Percentiles rank a stretch among this genome's conserved stretches.
phyloP scores from a whole-genome alignment of 1,284 basidiomycete genomes.

The Sanghuangporus sanghuang region DNA sequence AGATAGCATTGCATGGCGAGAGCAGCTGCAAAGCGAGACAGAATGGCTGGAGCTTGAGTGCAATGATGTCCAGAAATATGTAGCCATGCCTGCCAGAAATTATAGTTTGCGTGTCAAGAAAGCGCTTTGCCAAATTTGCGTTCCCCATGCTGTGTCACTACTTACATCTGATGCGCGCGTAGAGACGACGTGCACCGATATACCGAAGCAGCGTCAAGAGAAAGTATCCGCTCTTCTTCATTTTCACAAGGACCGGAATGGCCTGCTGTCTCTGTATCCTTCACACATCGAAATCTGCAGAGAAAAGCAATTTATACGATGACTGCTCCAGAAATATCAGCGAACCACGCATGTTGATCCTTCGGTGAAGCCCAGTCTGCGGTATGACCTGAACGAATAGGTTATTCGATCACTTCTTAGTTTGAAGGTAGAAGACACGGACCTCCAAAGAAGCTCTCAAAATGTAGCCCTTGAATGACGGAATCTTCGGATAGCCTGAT shows the following conservation, averaged over 20 bases:
- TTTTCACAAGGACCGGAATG: too few species aligned
- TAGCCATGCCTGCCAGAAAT: not conserved
- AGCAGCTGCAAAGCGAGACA: not conserved
- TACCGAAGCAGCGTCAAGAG: too few species aligned
- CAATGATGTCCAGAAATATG: not conserved
- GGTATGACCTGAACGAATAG: conserved; percentile 24
- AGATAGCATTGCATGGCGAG: not conserved
- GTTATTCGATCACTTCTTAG: not conserved
- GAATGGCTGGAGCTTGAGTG: not conserved
- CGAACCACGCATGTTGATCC: conserved; percentile 41
- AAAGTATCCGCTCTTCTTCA: too few species aligned
- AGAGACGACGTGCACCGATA: too few species aligned
- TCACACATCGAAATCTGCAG: too few species aligned
- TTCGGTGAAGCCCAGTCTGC: conserved; percentile 36
- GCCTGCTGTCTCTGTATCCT: not conserved
- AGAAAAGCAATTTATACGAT: conserved; percentile 8
- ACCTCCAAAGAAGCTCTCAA: conserved; percentile 39
- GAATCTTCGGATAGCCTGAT: conserved; percentile 20
- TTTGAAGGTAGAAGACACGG: not conserved
- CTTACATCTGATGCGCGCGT: too few species aligned
- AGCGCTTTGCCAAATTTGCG: too few species aligned
- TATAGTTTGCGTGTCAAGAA: too few species aligned
- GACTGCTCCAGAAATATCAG: conserved; percentile 30
- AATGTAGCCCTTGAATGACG: conserved; percentile 25
- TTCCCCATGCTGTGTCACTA: too few species aligned